Conservation (phyloP, 495 filamentous ascomycete genomes). For the Haplographium delicatum region DNA sequence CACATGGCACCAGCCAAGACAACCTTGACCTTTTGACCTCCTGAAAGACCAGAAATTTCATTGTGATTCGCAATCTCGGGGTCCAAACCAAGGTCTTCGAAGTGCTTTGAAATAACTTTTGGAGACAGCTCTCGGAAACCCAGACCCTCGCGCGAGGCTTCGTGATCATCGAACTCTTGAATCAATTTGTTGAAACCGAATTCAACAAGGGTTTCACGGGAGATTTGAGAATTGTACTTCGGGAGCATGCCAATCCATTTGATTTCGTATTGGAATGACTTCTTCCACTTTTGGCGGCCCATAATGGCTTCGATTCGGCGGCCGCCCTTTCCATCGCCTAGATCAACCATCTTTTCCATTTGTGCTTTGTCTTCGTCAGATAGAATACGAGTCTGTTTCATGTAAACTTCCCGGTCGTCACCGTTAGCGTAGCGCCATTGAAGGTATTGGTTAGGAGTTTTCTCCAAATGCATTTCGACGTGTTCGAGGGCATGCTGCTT, state of each 20-base stretch:
- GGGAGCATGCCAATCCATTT: constrained; percentile 88
- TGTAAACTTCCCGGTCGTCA: constrained; percentile 90
- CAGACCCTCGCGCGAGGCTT: constrained; percentile 93
- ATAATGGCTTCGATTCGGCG: constrained; percentile 84
- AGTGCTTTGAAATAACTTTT: constrained; percentile 93
- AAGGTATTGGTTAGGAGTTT: constrained; percentile 97
- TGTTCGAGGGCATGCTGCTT: constrained; percentile 99
- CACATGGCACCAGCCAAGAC: constrained; percentile 97
- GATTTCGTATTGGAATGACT: constrained; percentile 97
- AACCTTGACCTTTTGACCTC: constrained; percentile 99
- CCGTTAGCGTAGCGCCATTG: constrained; percentile 98
- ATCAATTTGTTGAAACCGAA: constrained; percentile 87
- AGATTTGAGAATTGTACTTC: constrained; percentile 89
- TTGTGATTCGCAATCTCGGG: constrained; percentile 99
- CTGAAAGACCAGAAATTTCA: constrained; percentile 92
- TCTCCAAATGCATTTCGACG: constrained; percentile 99
- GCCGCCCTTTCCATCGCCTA: constrained; percentile 72
- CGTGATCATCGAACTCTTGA: constrained; percentile 98
- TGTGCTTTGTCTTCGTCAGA: constrained; percentile 80
- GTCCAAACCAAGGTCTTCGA: constrained; percentile 92
- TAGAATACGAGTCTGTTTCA: constrained; percentile 95
- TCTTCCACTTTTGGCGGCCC: constrained; percentile 98
- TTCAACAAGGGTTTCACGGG: constrained; percentile 82
- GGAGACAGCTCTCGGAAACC: constrained; percentile 90
- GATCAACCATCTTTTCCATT: constrained; percentile 81